phyloP scores from a whole-genome alignment of 2,329 filamentous ascomycete genomes.

The Verticillium nonalfalfae region DNA sequence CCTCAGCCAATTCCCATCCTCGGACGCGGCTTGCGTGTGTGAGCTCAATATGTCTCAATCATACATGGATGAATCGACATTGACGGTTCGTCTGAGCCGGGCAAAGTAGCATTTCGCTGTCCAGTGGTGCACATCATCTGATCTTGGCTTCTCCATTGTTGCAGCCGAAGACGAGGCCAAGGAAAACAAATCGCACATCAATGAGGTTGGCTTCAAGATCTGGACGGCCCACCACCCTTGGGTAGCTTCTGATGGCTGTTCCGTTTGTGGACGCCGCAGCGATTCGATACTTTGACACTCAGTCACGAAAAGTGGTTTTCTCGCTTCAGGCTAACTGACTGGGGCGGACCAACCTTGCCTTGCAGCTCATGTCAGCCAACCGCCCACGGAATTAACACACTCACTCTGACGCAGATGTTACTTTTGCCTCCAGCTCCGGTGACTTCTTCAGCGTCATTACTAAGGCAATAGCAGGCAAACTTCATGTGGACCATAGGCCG shows the following conservation, averaged over 20 bases:
- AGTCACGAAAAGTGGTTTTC: neutral
- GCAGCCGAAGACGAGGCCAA: neutral
- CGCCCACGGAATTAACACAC: too few species aligned
- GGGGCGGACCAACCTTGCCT: neutral
- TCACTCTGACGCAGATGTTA: too few species aligned
- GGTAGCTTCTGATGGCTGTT: neutral
- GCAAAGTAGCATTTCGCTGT: neutral
- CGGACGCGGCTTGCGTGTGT: neutral
- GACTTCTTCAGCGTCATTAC: too few species aligned
- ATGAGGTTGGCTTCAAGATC: neutral
- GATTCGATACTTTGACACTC: neutral
- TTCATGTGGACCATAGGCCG: too few species aligned
- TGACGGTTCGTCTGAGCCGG: too few species aligned
- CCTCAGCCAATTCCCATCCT: neutral
- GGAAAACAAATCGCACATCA: neutral
- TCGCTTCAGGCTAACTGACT: neutral
- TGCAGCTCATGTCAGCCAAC: too few species aligned
- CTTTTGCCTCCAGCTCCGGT: too few species aligned
- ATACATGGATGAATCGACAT: neutral
- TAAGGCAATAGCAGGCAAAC: too few species aligned
- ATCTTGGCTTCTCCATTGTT: neutral
- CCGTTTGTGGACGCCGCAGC: neutral
- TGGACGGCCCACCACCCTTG: neutral
- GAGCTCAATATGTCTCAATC: neutral
- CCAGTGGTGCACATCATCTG: neutral